These are phyloP conservation scores for Cryptococcus sp. DNA, from an alignment of 1,284 basidiomycete species.

Conservation along the genomic window DNA sequence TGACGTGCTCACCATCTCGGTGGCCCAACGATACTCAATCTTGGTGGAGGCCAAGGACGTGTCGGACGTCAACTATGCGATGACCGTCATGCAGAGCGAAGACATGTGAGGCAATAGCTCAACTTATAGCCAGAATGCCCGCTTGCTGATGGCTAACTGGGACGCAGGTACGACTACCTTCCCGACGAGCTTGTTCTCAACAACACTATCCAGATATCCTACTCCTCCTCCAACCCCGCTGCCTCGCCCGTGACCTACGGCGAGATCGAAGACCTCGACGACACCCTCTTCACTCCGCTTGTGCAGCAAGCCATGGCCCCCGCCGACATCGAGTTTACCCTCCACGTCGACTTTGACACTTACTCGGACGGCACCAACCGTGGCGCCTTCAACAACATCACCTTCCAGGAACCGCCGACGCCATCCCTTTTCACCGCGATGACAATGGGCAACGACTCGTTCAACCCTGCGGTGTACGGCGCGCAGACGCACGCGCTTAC, in stretches of 20 bases:
- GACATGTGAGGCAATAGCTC: slow-evolving; percentile 51
- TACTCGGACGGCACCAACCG: slow-evolving; percentile 51
- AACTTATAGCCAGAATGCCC: too few relatives aligned
- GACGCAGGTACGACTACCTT: slow-evolving; percentile 74
- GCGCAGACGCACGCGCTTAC: slow-evolving; percentile 65
- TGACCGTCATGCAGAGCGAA: slow-evolving; percentile 83
- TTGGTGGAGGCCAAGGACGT: slow-evolving; percentile 87
- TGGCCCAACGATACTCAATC: slow-evolving; percentile 90
- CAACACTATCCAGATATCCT: slow-evolving; percentile 69
- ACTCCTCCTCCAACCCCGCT: slow-evolving; percentile 52
- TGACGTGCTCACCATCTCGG: slow-evolving; percentile 68
- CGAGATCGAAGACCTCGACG: slow-evolving; percentile 46
- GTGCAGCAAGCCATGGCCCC: slow-evolving; percentile 37
- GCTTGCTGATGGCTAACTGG: slow-evolving; percentile 37
- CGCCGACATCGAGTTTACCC: slow-evolving; percentile 44
- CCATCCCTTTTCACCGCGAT: slow-evolving; percentile 71
- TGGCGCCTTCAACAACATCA: slow-evolving; percentile 51
- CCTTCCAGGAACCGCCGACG: slow-evolving; percentile 55
- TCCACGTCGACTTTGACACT: slow-evolving; percentile 42
- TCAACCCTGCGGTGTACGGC: slow-evolving; percentile 67
- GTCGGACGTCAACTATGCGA: slow-evolving; percentile 73
- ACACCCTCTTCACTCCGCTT: slow-evolving; percentile 50
- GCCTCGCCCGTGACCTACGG: slow-evolving; percentile 18
- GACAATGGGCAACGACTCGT: slow-evolving; percentile 70
- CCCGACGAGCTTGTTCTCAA: slow-evolving; percentile 71